These are phyloP conservation scores for Ganoderma resinaceum DNA, from an alignment of 1,284 basidiomycete species.

Conservation along the genomic window DNA sequence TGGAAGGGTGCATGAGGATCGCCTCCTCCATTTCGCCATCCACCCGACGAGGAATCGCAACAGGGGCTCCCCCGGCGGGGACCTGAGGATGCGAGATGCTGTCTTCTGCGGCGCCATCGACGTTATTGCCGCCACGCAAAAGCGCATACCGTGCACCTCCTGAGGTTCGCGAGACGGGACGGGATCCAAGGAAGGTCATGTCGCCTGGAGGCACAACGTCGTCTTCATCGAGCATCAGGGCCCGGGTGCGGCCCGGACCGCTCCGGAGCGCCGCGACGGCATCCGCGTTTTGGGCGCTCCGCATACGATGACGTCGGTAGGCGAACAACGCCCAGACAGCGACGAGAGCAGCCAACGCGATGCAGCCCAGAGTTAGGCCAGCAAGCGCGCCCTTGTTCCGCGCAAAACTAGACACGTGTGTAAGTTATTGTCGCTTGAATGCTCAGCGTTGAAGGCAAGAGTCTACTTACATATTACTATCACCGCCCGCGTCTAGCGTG, in stretches of 20 bases:
- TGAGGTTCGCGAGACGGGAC: slow-evolving; percentile 19
- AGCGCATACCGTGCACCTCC: slow-evolving; percentile 22
- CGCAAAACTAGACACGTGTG: slow-evolving; percentile 27
- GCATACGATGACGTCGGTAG: slow-evolving; percentile 33
- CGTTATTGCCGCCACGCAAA: slow-evolving; percentile 26
- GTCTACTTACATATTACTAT: slow-evolving; percentile 27
- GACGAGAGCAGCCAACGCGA: slow-evolving; percentile 34
- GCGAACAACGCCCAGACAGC: slow-evolving; percentile 32
- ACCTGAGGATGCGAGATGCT: slow-evolving; percentile 14
- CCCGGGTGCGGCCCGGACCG: slow-evolving; percentile 12
- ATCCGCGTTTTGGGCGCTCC: slow-evolving; percentile 28
- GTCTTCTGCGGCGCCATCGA: slow-evolving; percentile 20
- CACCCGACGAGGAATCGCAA: slow-evolving; percentile 4
- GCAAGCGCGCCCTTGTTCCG: slow-evolving; percentile 38
- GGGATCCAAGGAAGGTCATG: slow-evolving; percentile 22
- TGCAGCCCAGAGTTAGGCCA: slow-evolving; percentile 37
- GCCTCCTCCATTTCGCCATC: slow-evolving; percentile 21
- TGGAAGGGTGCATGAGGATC: slow-evolving; percentile 29
- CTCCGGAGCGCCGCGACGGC: slow-evolving; percentile 28
- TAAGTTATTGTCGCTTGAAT: background rate
- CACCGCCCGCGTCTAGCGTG: slow-evolving; percentile 26
- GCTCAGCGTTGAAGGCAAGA: background rate
- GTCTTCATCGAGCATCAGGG: slow-evolving; percentile 31
- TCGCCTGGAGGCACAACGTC: slow-evolving; percentile 21
- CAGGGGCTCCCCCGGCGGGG: slow-evolving; percentile 14